These are phyloP conservation scores for Acanthamoeba healyi DNA, from an alignment of 208 protist species.

Conservation along the genomic window DNA sequence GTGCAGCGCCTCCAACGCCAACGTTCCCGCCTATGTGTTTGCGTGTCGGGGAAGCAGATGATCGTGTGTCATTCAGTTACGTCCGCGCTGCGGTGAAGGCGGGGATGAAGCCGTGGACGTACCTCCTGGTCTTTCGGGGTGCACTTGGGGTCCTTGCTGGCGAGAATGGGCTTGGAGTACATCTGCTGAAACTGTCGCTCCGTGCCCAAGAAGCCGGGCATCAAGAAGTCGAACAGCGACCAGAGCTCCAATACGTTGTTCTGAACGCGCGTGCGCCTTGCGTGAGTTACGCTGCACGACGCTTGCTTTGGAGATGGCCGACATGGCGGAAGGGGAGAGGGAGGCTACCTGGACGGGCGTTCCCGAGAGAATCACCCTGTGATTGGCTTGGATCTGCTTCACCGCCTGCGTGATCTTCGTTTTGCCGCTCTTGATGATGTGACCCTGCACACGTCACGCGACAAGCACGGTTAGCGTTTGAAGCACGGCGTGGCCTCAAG, in stretches of 20 bases:
- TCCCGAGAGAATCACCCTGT: conserved; percentile 94
- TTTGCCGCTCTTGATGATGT: conserved; percentile 95
- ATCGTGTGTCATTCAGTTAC: no score
- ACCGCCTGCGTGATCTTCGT: conserved; percentile 89
- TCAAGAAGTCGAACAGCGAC: conserved; percentile 96
- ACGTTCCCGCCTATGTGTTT: conserved; percentile 71
- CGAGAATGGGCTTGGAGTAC: conserved; percentile 91
- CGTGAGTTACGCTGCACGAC: no score
- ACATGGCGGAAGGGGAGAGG: no score
- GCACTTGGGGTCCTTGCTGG: conserved; percentile 80
- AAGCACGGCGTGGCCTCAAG: not conserved
- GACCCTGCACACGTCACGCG: conserved; percentile 84
- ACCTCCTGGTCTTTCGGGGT: conserved; percentile 82
- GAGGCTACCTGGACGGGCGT: conserved; percentile 91
- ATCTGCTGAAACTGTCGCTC: conserved; percentile 88
- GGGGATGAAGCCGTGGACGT: not conserved
- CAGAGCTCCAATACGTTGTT: conserved; percentile 95
- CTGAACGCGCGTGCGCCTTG: no score
- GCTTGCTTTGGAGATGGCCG: no score
- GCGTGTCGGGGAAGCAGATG: no score
- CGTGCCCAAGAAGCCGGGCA: conserved; percentile 95
- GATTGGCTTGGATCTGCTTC: conserved; percentile 85
- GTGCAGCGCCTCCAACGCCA: conserved; percentile 91
- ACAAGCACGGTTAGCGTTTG: not conserved
- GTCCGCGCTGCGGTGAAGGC: no score